phyloP scores from a whole-genome alignment of 208 protist species.

The Porcisia deanei region DNA sequence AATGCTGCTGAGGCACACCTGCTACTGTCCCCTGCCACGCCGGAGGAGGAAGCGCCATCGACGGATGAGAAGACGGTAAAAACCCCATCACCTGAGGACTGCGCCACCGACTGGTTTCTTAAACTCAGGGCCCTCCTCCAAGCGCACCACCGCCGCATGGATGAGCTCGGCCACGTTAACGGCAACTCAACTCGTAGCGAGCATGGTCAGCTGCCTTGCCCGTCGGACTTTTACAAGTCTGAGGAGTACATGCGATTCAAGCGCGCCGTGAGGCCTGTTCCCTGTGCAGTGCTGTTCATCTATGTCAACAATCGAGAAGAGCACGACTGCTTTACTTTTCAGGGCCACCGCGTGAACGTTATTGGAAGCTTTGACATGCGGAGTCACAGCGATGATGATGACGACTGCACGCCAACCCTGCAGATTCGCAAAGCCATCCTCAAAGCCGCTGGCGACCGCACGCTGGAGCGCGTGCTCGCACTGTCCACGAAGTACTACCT shows the following conservation, averaged over 20 bases:
- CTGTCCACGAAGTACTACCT: slow-evolving; percentile 50
- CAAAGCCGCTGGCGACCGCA: slow-evolving; percentile 78
- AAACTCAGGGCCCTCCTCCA: slow-evolving; percentile 3
- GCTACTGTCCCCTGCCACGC: slow-evolving; percentile 2
- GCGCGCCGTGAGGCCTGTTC: slow-evolving; percentile 52
- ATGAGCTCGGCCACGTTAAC: background rate
- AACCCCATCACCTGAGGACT: slow-evolving; percentile 6
- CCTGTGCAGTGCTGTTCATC: slow-evolving; percentile 69
- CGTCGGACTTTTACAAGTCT: slow-evolving; percentile 3
- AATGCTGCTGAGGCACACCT: background rate
- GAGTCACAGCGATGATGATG: slow-evolving; percentile 3
- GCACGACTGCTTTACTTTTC: slow-evolving; percentile 66
- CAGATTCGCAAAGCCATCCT: slow-evolving; percentile 69
- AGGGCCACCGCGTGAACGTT: slow-evolving; percentile 60
- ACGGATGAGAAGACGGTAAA: background rate
- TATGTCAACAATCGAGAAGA: slow-evolving; percentile 60
- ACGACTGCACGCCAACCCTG: slow-evolving; percentile 45
- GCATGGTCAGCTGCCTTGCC: background rate
- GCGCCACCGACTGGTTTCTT: slow-evolving; percentile 9
- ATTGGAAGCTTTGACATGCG: slow-evolving; percentile 64
- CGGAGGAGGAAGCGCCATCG: background rate
- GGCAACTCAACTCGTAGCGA: background rate
- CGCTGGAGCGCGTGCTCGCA: slow-evolving; percentile 72
- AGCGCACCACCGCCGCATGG: slow-evolving; percentile 2
- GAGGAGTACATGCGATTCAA: slow-evolving; percentile 33